These are phyloP conservation scores for Ramaria sp. DNA, from an alignment of 768 basidiomycete genomes.

Conservation along the genomic window DNA sequence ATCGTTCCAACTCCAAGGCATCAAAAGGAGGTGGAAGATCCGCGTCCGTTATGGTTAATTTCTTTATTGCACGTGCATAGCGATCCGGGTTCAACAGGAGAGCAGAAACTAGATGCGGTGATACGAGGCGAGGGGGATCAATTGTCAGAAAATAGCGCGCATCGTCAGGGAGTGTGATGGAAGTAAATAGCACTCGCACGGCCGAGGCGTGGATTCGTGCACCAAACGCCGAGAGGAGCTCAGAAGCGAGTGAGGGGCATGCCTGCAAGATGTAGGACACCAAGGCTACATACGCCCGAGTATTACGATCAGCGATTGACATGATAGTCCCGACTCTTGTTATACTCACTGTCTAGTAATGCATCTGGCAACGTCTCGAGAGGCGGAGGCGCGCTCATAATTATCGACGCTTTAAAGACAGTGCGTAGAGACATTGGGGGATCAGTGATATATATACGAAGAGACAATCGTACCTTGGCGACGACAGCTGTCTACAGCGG, in stretches of 20 bases:
- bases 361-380: constrained; percentile 7
- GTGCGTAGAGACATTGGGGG: background rate
- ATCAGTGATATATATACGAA: too few species aligned
- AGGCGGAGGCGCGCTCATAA: background rate
- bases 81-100: constrained; percentile 22
- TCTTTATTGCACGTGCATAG: constrained; percentile 23
- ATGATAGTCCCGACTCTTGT: background rate
- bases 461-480: background rate
- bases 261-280: constrained; percentile 1
- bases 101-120: constrained; percentile 15
- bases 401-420: background rate
- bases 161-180: constrained; percentile 22
- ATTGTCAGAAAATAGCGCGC: constrained; percentile 13
- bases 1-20: background rate
- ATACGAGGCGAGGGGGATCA: constrained; percentile 4
- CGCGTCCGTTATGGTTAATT: constrained; percentile 14
- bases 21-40: background rate
- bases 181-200: constrained; percentile 21
- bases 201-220: constrained; percentile 20
- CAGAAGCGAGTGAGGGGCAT: constrained; percentile 7
- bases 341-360: constrained; percentile 7
- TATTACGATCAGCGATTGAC: background rate
- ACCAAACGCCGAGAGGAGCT: constrained; percentile 21
- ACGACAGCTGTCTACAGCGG: background rate
- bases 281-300: background rate